Base-by-base conservation (phyloP, 257 asterid genomes). In the Galeopsis tetrahit region DNA sequence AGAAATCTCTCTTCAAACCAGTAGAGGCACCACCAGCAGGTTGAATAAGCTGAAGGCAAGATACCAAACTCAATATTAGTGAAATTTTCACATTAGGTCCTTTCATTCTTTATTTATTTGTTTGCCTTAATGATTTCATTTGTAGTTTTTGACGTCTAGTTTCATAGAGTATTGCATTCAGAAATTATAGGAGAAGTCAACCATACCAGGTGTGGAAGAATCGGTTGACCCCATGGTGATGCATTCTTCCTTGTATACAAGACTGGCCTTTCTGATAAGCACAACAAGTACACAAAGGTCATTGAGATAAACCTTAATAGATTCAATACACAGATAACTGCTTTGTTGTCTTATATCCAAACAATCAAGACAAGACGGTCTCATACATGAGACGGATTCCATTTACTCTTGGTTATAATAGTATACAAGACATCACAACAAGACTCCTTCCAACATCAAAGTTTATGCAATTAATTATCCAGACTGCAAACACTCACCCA, bases 121-220 rank as follows among this genome's bases (percentile, higher is more conserved):
- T 17, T 40, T 42, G 17, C 17, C 46, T 49, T 6, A 48, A 21
- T 71, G 21, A 4, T 44, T 63, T 60, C 8, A 46, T 33, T 60
- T 66, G 5, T 2, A 11, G 0, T 14, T 72, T 39, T 43, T 2
- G 52, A 15, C 40, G 3, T 39, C 44, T 70, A 58, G 67, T 33
- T 21, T 63, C 67, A 32, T 7, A 15, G 68, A 60, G 36, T 35
- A 35, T 66, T 8, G 46, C 38, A 75, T 14, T 13, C 9, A 4
- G 31, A 53, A 61, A 40, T 4, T 40, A 56, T 55, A 55, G 60
- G 61, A 60, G 61, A 43, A 52, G 56, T 72, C n/a, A 63, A 63
- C 5, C 77, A 70, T 81, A 94, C 97, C 96, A 76, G 68, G 83
- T 88, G 98, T 10, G 96, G 98, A 82, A 91, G 96, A 67, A 86